Evolutionary conservation across 345 rosid genomes (phyloP).

Genomic region (Eucalyptus marginata): DNA sequence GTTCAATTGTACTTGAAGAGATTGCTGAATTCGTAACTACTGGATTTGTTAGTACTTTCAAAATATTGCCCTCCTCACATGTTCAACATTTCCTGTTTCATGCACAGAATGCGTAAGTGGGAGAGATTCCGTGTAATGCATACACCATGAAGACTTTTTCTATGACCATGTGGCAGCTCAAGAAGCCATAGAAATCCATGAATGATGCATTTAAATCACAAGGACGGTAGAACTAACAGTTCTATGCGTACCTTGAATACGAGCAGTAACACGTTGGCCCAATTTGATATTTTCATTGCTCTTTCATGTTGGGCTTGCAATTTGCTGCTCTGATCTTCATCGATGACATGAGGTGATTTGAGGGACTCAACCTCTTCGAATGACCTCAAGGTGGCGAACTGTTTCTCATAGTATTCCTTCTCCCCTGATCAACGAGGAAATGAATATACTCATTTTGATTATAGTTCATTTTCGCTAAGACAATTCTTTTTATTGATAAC

Average conservation of each 20-base stretch:
- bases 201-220: background rate
- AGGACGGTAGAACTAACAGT: background rate
- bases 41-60: background rate
- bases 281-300: conserved; percentile 14
- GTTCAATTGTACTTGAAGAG: background rate
- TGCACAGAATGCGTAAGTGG: background rate
- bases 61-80: background rate
- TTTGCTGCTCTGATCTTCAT: background rate
- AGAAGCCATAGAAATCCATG: background rate
- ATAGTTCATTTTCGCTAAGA: background rate
- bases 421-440: conserved; percentile 4
- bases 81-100: background rate
- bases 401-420: conserved; percentile 25
- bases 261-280: conserved; percentile 5
- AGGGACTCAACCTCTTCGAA: conserved; percentile 17
- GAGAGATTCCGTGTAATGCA: background rate
- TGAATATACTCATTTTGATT: background rate
- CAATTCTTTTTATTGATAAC: background rate
- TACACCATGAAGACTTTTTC: background rate
- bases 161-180: background rate
- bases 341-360: background rate
- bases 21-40: background rate
- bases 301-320: conserved; percentile 7
- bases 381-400: conserved; percentile 13
- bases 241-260: conserved; percentile 1